Evolutionary conservation across 371 early-diverging fungal species (phyloP).

Genomic region (Synchytrium microbalum): DNA sequence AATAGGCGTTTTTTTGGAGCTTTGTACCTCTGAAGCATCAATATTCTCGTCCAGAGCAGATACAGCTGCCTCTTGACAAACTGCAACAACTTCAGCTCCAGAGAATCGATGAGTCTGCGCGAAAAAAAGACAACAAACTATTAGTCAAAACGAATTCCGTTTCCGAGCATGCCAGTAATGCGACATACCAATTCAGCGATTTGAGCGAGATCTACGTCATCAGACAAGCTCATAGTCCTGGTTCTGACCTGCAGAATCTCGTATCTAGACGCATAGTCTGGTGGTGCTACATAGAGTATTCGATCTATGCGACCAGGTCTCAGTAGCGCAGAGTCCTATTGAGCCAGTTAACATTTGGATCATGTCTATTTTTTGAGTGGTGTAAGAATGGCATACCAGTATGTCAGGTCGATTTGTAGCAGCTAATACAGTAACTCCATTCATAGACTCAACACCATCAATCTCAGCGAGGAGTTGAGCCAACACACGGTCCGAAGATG

Average conservation of each 20-base stretch:
- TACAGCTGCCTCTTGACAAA: conserved; percentile 93
- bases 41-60: conserved; percentile 74
- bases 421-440: conserved; percentile 91
- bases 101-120: conserved; percentile 78
- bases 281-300: conserved; percentile 88
- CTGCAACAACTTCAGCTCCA: conserved; percentile 88
- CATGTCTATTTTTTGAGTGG: too few species aligned
- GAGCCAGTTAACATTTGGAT: conserved; percentile 7
- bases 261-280: conserved; percentile 66
- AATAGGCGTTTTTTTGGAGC: conserved; percentile 3
- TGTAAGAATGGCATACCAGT: conserved; percentile 62
- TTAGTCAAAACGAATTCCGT: neutral
- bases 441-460: conserved; percentile 93
- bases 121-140: conserved; percentile 2
- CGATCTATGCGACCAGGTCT: conserved; percentile 96
- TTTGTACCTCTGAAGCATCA: conserved; percentile 24
- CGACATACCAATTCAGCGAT: conserved; percentile 49
- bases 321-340: conserved; percentile 81
- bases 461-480: conserved; percentile 90
- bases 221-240: conserved; percentile 52
- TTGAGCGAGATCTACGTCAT: conserved; percentile 51
- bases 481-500: conserved; percentile 84
- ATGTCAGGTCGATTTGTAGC: conserved; percentile 99
- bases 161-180: too few species aligned
- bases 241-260: conserved; percentile 76